These are phyloP conservation scores for Aspergillus candidus DNA, from an alignment of 2,329 filamentous ascomycete species.

Conservation along the genomic window DNA sequence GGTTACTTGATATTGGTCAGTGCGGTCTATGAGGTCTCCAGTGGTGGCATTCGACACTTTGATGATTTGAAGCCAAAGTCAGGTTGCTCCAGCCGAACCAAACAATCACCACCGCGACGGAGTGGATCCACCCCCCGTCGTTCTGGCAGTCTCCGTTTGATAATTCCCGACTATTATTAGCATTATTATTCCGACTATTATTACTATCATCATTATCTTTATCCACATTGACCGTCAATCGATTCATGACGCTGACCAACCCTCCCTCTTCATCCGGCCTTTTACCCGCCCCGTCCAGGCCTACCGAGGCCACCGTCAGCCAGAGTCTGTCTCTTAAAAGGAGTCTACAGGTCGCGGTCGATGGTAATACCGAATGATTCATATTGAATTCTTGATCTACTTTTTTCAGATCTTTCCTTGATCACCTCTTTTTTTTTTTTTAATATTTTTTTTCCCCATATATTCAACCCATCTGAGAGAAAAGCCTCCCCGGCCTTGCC, in stretches of 20 bases:
- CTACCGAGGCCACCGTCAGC: slow-evolving; percentile 24
- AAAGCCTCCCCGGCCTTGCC: slow-evolving; percentile 7
- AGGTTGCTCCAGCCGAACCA: too few species aligned
- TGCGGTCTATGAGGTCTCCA: too few species aligned
- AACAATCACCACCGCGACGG: too few species aligned
- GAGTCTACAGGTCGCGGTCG: slow-evolving; percentile 39
- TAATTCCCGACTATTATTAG: background rate
- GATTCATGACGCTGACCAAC: slow-evolving; percentile 39
- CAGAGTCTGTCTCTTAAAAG: slow-evolving; percentile 37
- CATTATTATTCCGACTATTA: slow-evolving; percentile 13
- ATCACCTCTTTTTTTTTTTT: slow-evolving; percentile 9
- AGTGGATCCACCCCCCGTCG: too few species aligned
- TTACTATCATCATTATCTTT: background rate
- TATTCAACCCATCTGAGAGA: background rate
- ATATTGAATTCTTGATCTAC: slow-evolving; percentile 2
- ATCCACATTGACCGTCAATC: background rate
- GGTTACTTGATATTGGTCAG: background rate
- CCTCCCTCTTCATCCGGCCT: slow-evolving; percentile 36
- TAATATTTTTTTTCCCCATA: slow-evolving; percentile 1
- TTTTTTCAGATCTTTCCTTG: slow-evolving; percentile 10
- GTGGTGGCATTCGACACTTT: too few species aligned
- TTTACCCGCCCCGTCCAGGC: slow-evolving; percentile 33
- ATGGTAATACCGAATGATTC: slow-evolving; percentile 37
- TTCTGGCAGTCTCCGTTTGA: too few species aligned
- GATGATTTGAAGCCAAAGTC: too few species aligned